A percentile compares a stretch with the other conserved stretches of the same genome.
These are phyloP conservation scores for Hypoxylon perforatum DNA, from an alignment of 495 filamentous ascomycete genomes.

Conservation along the genomic window DNA sequence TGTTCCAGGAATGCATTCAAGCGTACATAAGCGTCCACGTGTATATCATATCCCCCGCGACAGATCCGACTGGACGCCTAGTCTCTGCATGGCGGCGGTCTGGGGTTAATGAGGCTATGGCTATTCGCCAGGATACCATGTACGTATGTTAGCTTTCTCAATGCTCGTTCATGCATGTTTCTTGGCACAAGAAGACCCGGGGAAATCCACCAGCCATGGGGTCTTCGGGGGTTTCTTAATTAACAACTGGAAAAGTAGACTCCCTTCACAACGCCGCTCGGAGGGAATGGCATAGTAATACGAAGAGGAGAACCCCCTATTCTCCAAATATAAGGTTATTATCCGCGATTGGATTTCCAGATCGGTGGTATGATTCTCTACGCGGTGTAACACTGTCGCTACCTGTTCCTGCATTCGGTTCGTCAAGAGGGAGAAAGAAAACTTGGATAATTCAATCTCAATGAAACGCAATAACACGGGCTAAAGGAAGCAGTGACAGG, in stretches of 20 bases:
- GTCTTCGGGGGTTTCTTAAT: constrained; percentile 26
- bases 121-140: too few species aligned
- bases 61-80: neutral
- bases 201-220: constrained; percentile 3
- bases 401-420: constrained; percentile 8
- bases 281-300: constrained; percentile 2
- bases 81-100: neutral
- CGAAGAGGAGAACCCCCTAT: constrained; percentile 1
- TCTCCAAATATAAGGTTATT: constrained; percentile 7
- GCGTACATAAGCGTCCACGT: neutral
- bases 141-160: too few species aligned
- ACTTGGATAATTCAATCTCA: constrained; percentile 15
- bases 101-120: neutral
- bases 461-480: constrained; percentile 21
- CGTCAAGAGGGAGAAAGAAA: too few species aligned
- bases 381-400: constrained; percentile 13
- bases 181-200: neutral
- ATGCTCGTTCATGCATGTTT: neutral
- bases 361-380: constrained; percentile 31
- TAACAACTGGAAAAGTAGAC: neutral
- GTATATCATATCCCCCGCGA: constrained; percentile 7
- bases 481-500: constrained; percentile 1
- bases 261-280: neutral
- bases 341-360: constrained; percentile 20
- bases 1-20: constrained; percentile 1